phyloP scores from a whole-genome alignment of 108 stramenopile genomes.

The Pelagomonas calceolata region DNA sequence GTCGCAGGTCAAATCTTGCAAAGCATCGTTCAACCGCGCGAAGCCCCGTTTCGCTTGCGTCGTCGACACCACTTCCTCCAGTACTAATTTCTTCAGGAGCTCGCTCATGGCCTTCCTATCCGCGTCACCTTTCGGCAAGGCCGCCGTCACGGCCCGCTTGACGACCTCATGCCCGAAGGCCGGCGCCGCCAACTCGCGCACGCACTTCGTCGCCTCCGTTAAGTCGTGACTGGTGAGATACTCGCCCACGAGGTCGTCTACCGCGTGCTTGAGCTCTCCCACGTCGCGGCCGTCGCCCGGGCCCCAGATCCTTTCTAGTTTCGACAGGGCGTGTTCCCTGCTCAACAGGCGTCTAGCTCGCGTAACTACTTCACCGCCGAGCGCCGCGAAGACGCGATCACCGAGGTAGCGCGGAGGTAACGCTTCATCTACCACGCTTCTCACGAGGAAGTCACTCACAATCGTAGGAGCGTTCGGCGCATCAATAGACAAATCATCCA shows the following conservation, averaged over 20 bases:
- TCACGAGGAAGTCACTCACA: conserved; percentile 25
- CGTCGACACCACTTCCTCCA: conserved; percentile 22
- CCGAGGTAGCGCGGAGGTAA: conserved; percentile 33
- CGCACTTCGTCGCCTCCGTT: conserved; percentile 31
- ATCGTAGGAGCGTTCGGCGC: conserved; percentile 12
- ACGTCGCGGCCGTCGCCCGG: conserved; percentile 42
- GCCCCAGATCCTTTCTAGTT: conserved; percentile 47
- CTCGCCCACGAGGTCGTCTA: conserved; percentile 33
- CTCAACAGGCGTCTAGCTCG: conserved; percentile 26
- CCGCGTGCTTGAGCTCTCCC: conserved; percentile 40
- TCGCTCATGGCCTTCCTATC: conserved; percentile 24
- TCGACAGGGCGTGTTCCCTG: conserved; percentile 32
- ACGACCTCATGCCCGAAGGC: conserved; percentile 48
- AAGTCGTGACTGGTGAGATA: conserved; percentile 31
- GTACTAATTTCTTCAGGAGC: conserved; percentile 21
- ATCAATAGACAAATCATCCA: conserved; percentile 28
- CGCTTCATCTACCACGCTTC: conserved; percentile 37
- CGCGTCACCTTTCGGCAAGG: conserved; percentile 25
- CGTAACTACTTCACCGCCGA: conserved; percentile 31
- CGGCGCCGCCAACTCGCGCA: conserved; percentile 28
- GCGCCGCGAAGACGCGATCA: conserved; percentile 14
- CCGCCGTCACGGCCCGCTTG: conserved; percentile 39
- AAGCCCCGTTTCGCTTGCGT: conserved; percentile 27
- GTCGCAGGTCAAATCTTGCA: conserved; percentile 13
- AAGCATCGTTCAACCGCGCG: background rate